Evolutionary conservation across 1,139 yeast genomes (phyloP).

Genomic region (Blastobotrys persicus): DNA sequence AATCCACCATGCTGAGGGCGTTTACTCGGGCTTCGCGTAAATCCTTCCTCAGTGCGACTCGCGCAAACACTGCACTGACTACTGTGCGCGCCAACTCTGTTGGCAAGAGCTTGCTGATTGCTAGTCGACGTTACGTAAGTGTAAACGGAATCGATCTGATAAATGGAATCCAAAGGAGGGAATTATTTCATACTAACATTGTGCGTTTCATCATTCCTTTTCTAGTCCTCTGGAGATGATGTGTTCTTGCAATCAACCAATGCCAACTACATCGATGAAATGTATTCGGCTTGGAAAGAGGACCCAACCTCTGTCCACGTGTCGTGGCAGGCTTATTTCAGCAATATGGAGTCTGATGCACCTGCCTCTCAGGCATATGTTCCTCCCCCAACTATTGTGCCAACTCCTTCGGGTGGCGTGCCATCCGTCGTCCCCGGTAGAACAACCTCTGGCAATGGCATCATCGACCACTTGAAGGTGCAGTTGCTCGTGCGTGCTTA

Average conservation of each 20-base stretch:
- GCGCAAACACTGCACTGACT: neutral
- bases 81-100: neutral
- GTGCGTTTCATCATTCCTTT: neutral
- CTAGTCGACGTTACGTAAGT: constrained; percentile 6
- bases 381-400: constrained; percentile 89
- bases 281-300: constrained; percentile 91
- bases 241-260: constrained; percentile 79
- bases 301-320: constrained; percentile 91
- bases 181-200: neutral
- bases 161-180: neutral
- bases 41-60: constrained; percentile 6
- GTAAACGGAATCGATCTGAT: neutral
- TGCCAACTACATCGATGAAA: constrained; percentile 93
- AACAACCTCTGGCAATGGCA: constrained; percentile 45
- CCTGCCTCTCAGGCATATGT: constrained; percentile 72
- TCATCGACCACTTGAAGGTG: constrained; percentile 86
- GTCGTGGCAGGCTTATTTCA: constrained; percentile 94
- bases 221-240: constrained; percentile 42
- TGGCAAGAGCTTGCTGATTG: neutral
- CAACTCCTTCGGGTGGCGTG: constrained; percentile 70
- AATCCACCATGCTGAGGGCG: neutral
- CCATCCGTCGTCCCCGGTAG: constrained; percentile 47
- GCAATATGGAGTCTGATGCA: constrained; percentile 70
- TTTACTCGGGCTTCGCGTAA: neutral
- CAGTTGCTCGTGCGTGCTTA: constrained; percentile 97